Percentiles rank a stretch among this genome's conserved stretches.
These are phyloP conservation scores for Warburgia ugandensis DNA, from an alignment of 164 flowering plant species.

Conservation along the genomic window DNA sequence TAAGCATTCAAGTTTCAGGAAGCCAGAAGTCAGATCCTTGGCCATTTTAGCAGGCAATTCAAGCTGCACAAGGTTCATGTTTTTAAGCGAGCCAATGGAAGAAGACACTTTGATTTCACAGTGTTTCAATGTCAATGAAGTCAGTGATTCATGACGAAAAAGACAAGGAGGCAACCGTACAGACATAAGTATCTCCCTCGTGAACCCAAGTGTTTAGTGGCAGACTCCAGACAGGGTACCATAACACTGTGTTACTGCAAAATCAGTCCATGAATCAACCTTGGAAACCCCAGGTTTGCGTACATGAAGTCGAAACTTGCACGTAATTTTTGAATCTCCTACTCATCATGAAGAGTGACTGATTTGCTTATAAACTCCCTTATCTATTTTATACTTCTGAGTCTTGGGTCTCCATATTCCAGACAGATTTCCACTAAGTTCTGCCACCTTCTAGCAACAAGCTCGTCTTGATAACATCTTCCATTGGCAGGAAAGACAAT, in stretches of 20 bases:
- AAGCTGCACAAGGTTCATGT: not conserved
- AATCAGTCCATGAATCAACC: slow-evolving; percentile 1
- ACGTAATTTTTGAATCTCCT: not conserved
- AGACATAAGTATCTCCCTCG: not conserved
- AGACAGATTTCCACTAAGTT: not conserved
- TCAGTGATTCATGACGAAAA: not conserved
- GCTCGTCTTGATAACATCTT: not conserved
- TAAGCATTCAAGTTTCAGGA: not conserved
- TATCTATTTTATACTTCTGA: not conserved
- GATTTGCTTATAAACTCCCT: not conserved
- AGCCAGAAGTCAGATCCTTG: not conserved
- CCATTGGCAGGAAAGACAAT: not conserved
- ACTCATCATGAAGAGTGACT: not conserved
- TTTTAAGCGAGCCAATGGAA: slow-evolving; percentile 1
- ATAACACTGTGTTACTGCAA: not conserved
- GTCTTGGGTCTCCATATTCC: not conserved
- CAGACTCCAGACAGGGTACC: not conserved
- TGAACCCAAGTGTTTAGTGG: too few relatives aligned
- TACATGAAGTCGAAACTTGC: not conserved
- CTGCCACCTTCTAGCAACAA: not conserved
- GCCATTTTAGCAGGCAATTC: not conserved
- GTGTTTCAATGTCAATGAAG: not conserved
- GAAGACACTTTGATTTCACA: not conserved
- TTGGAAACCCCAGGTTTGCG: not conserved
- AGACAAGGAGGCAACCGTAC: not conserved